Base-by-base conservation (phyloP, 352 stramenopile genomes). In the Phytophthora pini region DNA sequence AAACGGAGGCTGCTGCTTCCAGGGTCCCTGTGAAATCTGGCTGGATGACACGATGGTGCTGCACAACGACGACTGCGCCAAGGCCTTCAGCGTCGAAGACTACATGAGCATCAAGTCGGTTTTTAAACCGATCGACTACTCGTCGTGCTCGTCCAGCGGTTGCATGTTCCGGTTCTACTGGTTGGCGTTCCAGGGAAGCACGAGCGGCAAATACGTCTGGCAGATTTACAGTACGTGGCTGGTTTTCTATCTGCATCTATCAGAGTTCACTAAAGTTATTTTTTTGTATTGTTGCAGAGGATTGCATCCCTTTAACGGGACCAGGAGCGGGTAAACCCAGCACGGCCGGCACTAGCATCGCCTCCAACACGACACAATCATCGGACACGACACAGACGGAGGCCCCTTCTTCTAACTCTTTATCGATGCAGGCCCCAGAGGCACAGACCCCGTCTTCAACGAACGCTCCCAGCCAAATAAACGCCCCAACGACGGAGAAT, bases 91-190 rank as follows among this genome's bases (percentile, higher is more conserved):
- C 8, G 20, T 32, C 9, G 15, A 36, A 13, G 49, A 70, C 44
- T 54, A 71, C 43, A 51, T 60, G 12, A 68, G 20, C 10, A 60
- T 71, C 22, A 74, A 74, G 51, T 74, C 67, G 45, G 49, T 71
- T 7, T 57, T 77, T 13, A 68, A 56, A 2, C 65, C 70, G 4
- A 31, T 77, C 0, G 64, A 70, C 50, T 77, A 77, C 44, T 77
- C 64, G 24, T 49, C 24, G 5, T 72, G 70, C 32, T 65, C 46
- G 9, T 31, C 49, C 6, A 49, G 48, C 5, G 56, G 67, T 4
- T 77, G 69, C 48, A 77, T 68, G 45, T 40, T 77, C 22, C 65
- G 69, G 6, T 77, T 77, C 48, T 77, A 74, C 44, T 72, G 56
- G 59, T 32, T 77, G 12, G 65, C 65, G 4, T 70, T 77, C 51